These are phyloP conservation scores for Eimeria nieschulzi DNA, from an alignment of 169 alveolate species.

Conservation along the genomic window DNA sequence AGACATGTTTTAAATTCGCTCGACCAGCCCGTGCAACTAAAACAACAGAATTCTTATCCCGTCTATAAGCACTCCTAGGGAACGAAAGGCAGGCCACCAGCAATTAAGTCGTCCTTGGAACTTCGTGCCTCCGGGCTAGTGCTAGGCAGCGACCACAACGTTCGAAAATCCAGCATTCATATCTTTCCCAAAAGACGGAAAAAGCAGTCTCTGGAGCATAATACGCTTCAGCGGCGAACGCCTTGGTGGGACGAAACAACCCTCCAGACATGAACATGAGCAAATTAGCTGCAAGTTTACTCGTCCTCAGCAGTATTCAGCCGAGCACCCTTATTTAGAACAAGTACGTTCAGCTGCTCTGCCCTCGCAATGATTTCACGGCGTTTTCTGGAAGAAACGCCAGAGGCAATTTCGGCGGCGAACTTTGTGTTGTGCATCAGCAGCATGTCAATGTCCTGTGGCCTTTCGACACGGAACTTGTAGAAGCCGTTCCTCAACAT, in stretches of 20 bases:
- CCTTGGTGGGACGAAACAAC: not conserved
- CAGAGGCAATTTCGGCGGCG: slow-evolving; percentile 95
- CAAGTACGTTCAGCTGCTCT: slow-evolving; percentile 92
- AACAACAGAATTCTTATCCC: no score
- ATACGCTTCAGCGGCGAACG: not conserved
- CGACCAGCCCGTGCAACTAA: no score
- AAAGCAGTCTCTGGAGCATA: not conserved
- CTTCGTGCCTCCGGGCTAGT: no score
- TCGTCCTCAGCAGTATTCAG: slow-evolving; percentile 72
- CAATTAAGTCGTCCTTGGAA: no score
- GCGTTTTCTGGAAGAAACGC: slow-evolving; percentile 93
- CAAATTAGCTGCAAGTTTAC: slow-evolving; percentile 33
- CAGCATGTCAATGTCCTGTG: slow-evolving; percentile 92
- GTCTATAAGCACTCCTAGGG: no score
- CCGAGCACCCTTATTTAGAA: slow-evolving; percentile 87
- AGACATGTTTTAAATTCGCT: no score
- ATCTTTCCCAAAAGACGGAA: slow-evolving; percentile 39
- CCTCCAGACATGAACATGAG: not conserved
- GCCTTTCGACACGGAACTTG: slow-evolving; percentile 90
- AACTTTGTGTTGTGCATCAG: slow-evolving; percentile 96
- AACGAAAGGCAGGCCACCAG: no score
- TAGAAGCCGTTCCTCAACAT: slow-evolving; percentile 94
- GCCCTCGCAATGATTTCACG: slow-evolving; percentile 94
- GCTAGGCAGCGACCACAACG: not conserved
- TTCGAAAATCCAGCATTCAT: not conserved